phyloP scores from a whole-genome alignment of 1,139 yeast genomes.

The Pichia sp. region DNA sequence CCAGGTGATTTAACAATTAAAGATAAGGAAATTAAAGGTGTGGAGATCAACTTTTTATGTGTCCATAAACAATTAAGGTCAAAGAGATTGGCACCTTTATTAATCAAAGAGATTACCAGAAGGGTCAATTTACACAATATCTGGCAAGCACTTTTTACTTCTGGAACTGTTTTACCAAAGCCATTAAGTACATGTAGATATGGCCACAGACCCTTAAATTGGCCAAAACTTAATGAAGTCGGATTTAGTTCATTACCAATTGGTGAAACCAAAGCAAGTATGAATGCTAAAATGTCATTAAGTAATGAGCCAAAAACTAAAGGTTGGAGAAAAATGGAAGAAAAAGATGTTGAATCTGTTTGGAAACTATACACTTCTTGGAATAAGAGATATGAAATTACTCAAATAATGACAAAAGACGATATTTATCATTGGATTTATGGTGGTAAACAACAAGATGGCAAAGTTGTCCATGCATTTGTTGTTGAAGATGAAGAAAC shows the following conservation, averaged over 20 bases:
- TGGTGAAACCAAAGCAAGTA: conserved; percentile 66
- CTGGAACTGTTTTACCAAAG: conserved; percentile 84
- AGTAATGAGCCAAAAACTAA: conserved; percentile 50
- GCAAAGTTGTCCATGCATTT: conserved; percentile 63
- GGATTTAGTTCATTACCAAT: conserved; percentile 81
- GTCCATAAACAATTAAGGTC: conserved; percentile 90
- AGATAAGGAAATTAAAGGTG: conserved; percentile 52
- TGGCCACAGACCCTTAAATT: conserved; percentile 88
- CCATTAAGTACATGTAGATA: conserved; percentile 91
- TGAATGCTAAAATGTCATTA: conserved; percentile 74
- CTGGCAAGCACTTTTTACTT: conserved; percentile 97
- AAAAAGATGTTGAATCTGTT: conserved; percentile 61
- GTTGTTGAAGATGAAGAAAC: conserved; percentile 61
- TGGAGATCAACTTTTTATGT: conserved; percentile 89
- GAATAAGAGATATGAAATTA: conserved; percentile 64
- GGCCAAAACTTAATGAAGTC: conserved; percentile 84
- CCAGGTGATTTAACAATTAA: conserved; percentile 70
- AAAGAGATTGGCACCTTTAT: conserved; percentile 90
- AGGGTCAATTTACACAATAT: conserved; percentile 77
- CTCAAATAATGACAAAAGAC: conserved; percentile 60
- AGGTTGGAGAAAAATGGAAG: conserved; percentile 62
- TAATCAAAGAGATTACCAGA: conserved; percentile 91
- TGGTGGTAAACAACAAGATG: conserved; percentile 33
- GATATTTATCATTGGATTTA: conserved; percentile 83
- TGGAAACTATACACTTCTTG: conserved; percentile 51